Evolutionary conservation across 257 asterid genomes (phyloP).

Genomic region (Fraxinus anomala): DNA sequence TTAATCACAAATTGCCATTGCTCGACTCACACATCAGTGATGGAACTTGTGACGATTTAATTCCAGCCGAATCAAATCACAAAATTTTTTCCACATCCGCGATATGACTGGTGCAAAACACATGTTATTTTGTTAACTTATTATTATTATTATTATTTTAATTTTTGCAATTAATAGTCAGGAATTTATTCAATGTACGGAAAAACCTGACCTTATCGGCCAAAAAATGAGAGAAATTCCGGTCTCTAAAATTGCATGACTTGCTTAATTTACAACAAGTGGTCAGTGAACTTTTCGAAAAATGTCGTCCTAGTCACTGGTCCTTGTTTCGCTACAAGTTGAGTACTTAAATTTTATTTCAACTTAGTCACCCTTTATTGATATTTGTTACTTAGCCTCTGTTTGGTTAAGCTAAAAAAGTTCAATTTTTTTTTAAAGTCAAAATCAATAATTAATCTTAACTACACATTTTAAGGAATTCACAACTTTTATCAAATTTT

Average conservation of each 20-base stretch:
- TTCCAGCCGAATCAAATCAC: background rate
- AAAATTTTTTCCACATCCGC: slow-evolving; percentile 12
- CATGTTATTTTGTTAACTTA: background rate
- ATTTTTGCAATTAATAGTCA: background rate
- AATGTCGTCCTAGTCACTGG: background rate
- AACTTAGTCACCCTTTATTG: background rate
- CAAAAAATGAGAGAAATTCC: background rate
- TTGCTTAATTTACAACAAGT: background rate
- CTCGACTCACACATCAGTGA: too few species aligned
- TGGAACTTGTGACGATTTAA: too few species aligned
- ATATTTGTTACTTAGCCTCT: background rate
- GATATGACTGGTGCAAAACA: background rate
- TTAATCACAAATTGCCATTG: too few species aligned
- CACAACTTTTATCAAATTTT: too few species aligned
- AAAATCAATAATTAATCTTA: too few species aligned
- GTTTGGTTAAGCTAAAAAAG: too few species aligned
- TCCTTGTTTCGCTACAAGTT: background rate
- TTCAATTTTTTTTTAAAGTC: too few species aligned
- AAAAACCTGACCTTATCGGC: background rate
- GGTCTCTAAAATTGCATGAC: background rate
- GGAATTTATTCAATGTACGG: background rate
- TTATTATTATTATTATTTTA: too few species aligned
- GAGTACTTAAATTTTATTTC: background rate
- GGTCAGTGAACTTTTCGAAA: background rate
- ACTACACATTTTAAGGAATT: too few species aligned